These are phyloP conservation scores for Sugiyamaella qingdaonensis DNA, from an alignment of 805 yeast genomes.

Conservation along the genomic window DNA sequence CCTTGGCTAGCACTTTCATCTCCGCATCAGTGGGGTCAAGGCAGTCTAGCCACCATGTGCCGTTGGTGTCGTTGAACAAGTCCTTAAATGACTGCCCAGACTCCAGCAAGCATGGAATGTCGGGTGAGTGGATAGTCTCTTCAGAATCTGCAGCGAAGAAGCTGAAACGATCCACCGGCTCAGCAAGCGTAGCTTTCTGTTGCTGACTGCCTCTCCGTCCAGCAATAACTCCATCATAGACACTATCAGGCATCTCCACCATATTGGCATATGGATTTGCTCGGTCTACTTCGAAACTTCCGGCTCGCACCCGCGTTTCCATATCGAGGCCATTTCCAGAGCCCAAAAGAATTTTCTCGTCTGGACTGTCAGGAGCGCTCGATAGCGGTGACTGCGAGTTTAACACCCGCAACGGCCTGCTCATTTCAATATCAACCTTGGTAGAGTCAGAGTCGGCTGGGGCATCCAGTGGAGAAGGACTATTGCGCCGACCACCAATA, in stretches of 20 bases:
- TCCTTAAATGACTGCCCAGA: slow-evolving; percentile 58
- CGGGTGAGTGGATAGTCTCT: slow-evolving; percentile 86
- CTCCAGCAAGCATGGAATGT: slow-evolving; percentile 66
- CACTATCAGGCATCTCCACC: not conserved
- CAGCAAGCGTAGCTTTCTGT: not conserved
- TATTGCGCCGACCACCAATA: not conserved
- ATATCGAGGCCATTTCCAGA: not conserved
- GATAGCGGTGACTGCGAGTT: not conserved
- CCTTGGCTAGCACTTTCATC: slow-evolving; percentile 86
- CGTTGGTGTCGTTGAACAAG: slow-evolving; percentile 66
- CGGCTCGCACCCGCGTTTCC: not conserved
- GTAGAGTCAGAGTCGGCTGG: slow-evolving; percentile 6
- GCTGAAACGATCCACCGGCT: slow-evolving; percentile 58
- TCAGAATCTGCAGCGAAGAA: slow-evolving; percentile 78
- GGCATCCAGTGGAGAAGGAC: slow-evolving; percentile 2
- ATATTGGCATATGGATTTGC: not conserved
- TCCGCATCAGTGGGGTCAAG: slow-evolving; percentile 91
- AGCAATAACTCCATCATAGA: too few relatives aligned
- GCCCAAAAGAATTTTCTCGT: not conserved
- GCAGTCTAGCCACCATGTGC: slow-evolving; percentile 97
- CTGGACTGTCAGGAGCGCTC: slow-evolving; percentile 11
- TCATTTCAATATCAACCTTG: not conserved
- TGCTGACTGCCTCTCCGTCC: not conserved
- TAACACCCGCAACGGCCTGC: too few relatives aligned
- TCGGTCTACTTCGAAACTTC: not conserved